A percentile compares a stretch with the other conserved stretches of the same genome.
phyloP scores from a whole-genome alignment of 495 filamentous ascomycete genomes.

The Niebla homalea region DNA sequence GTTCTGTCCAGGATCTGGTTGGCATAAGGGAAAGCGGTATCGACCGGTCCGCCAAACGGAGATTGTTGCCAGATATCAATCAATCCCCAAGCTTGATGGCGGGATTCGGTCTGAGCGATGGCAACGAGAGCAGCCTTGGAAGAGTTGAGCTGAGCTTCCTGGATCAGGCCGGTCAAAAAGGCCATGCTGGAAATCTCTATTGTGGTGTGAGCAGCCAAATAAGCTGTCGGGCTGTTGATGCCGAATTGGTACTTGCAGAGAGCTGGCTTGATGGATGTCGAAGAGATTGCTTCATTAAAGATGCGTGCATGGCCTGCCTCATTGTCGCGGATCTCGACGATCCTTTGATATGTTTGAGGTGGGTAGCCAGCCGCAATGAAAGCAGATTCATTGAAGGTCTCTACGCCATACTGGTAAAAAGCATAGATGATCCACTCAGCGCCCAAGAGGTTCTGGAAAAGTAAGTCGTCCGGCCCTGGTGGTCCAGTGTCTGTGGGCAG shows the following conservation, averaged over 20 bases:
- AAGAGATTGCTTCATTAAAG: slow-evolving; percentile 40
- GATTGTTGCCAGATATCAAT: slow-evolving; percentile 36
- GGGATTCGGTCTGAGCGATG: slow-evolving; percentile 35
- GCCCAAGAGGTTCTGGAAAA: slow-evolving; percentile 40
- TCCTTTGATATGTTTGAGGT: slow-evolving; percentile 32
- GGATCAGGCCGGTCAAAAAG: slow-evolving; percentile 37
- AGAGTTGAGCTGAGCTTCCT: slow-evolving; percentile 24
- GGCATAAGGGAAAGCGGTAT: slow-evolving; percentile 41
- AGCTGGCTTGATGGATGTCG: slow-evolving; percentile 38
- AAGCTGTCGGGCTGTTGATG: slow-evolving; percentile 22
- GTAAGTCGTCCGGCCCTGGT: slow-evolving; percentile 29
- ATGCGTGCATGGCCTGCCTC: slow-evolving; percentile 43
- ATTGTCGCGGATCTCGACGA: slow-evolving; percentile 42
- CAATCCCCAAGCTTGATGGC: slow-evolving; percentile 37
- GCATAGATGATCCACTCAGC: slow-evolving; percentile 43
- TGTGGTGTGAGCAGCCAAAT: slow-evolving; percentile 32
- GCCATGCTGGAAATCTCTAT: slow-evolving; percentile 42
- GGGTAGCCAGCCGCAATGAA: slow-evolving; percentile 33
- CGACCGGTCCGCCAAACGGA: slow-evolving; percentile 36
- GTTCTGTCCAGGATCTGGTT: slow-evolving; percentile 40
- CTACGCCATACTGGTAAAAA: slow-evolving; percentile 40
- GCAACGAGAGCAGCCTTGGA: slow-evolving; percentile 33
- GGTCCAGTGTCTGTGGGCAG: slow-evolving; percentile 26
- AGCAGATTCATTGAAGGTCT: slow-evolving; percentile 27
- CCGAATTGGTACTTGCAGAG: slow-evolving; percentile 36